Conservation (phyloP, 1,139 yeast species). For the Spathaspora sp. region DNA sequence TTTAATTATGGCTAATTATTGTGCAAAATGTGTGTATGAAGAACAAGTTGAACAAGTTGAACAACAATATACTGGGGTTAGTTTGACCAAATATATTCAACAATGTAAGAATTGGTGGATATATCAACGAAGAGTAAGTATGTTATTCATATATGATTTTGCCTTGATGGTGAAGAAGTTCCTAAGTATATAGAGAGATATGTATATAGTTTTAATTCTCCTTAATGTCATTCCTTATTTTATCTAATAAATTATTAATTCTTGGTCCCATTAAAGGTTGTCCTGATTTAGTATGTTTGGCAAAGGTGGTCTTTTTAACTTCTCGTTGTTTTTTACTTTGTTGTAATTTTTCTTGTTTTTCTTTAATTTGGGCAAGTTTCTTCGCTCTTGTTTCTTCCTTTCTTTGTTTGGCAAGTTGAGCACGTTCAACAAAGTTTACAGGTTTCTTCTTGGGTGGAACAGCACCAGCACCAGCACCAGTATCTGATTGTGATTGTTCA, state of each 20-base stretch:
- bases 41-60: slow-evolving; percentile 54
- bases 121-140: slow-evolving; percentile 53
- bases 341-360: slow-evolving; percentile 17
- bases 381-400: slow-evolving; percentile 37
- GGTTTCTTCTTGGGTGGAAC: slow-evolving; percentile 18
- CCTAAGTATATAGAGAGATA: neutral
- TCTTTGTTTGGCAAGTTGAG: slow-evolving; percentile 44
- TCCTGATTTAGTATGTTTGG: slow-evolving; percentile 67
- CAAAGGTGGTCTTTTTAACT: slow-evolving; percentile 48
- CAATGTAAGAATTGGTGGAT: slow-evolving; percentile 45
- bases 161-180: slow-evolving; percentile 27
- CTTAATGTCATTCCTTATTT: slow-evolving; percentile 55
- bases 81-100: slow-evolving; percentile 33
- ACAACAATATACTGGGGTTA: slow-evolving; percentile 31
- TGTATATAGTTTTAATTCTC: slow-evolving; percentile 4
- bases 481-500: slow-evolving; percentile 16
- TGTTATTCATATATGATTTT: slow-evolving; percentile 58
- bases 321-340: slow-evolving; percentile 31
- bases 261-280: slow-evolving; percentile 94
- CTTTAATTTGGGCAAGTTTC: slow-evolving; percentile 16
- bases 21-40: slow-evolving; percentile 75
- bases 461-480: no score
- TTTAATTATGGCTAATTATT: slow-evolving; percentile 84
- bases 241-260: slow-evolving; percentile 73
- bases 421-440: slow-evolving; percentile 46